Evolutionary conservation across 2,329 filamentous ascomycete species (phyloP), one percentile per base, ranked within the genome.

Genomic region (Huntiella bhutanensis): DNA sequence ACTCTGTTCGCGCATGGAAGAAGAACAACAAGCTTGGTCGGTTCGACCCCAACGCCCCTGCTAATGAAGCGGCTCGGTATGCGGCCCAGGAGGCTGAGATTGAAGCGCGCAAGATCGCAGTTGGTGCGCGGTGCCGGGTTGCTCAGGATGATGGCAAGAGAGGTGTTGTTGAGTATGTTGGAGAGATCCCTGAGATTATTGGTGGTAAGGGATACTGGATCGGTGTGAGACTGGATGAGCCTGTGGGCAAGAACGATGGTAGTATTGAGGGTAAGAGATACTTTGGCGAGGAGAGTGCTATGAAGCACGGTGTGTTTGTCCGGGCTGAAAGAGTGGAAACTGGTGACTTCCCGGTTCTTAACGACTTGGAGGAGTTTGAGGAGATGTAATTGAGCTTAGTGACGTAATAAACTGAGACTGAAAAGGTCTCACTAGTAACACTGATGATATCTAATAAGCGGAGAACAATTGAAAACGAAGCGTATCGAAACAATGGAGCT

Each of bases 1-100:
- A 95, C 62, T 88, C 82, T 3, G 91, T 98, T 11, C 73, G 95
- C 17, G 83, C 87, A 4, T 96, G 86, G 86, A 98, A 98, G 65
- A 88, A 83, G 64, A 68, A 77, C n/a, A 79, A 94, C 61, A 87
- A 92, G 60, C 74, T 96, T n/a, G 91, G 91, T 43, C 83, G 91
- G 33, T 98, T 98, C 63, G 85, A 96, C 58, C 91, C 91, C 10
- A 70, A 80, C 54, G 84, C 86, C 5, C 77, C 82, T 13, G 75
- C 69, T 50, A 73, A 81, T 16, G 79, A 86, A 58, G 70, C 83
- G 58, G 73, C 82, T 52, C 82, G 82, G 59, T 66, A 82, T 48
- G 70, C 73, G 12, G 77, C 78, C 35, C 70, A 79, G 37, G 69
- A 77, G 53, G 72, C 73, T 47, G 84, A 92, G 57, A 68, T 94